Conservation (phyloP, 2,329 filamentous ascomycete genomes). For the Colletotrichum shisoi region DNA sequence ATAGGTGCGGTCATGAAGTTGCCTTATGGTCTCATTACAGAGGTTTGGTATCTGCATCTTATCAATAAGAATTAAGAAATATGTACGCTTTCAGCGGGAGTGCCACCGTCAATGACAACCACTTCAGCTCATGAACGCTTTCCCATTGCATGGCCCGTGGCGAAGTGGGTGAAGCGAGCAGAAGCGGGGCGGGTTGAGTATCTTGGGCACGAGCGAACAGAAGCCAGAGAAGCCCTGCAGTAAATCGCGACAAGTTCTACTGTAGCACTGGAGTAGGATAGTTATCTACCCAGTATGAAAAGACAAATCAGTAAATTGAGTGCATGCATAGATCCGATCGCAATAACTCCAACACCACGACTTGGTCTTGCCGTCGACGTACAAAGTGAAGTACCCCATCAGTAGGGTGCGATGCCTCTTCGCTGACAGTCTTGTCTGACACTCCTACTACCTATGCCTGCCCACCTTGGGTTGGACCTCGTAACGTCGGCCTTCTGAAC, state of each 20-base stretch:
- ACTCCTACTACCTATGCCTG: background rate
- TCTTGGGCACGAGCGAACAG: background rate
- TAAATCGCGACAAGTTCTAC: no score
- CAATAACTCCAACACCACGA: background rate
- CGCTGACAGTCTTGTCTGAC: background rate
- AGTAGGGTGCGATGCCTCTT: background rate
- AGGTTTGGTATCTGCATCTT: background rate
- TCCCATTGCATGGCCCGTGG: slow-evolving; percentile 3
- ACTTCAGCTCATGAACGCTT: background rate
- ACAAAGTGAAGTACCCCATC: slow-evolving; percentile 1
- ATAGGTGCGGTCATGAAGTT: background rate
- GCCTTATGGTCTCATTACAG: background rate
- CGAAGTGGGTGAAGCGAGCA: background rate
- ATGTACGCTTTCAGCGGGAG: background rate
- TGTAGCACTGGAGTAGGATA: background rate
- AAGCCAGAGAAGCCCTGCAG: background rate
- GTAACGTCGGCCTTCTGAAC: background rate
- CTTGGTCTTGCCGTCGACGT: background rate
- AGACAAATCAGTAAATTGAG: background rate
- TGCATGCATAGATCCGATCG: slow-evolving; percentile 6
- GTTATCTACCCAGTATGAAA: background rate
- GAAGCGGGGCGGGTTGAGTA: background rate
- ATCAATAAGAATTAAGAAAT: background rate
- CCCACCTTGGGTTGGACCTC: background rate
- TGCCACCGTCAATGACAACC: background rate